phyloP scores from a whole-genome alignment of 2,329 filamentous ascomycete species.

The Chaetoscypha palmicola region DNA sequence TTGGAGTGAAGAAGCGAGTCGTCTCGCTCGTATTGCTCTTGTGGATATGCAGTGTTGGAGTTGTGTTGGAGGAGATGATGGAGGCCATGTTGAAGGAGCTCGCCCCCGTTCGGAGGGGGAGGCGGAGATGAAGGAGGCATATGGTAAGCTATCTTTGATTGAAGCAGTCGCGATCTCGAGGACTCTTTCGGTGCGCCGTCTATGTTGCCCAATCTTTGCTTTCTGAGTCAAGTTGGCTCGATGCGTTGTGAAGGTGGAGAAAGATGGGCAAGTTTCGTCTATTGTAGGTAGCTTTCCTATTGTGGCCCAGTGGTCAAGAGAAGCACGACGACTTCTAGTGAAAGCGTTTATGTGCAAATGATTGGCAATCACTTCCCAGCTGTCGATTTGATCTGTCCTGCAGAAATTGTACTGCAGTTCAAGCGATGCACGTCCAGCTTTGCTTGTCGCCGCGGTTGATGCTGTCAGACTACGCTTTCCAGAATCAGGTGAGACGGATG shows the following conservation, averaged over 20 bases:
- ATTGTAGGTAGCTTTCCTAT: slow-evolving; percentile 3
- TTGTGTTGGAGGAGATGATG: slow-evolving; percentile 41
- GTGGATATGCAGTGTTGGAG: slow-evolving; percentile 27
- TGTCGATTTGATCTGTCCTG: background rate
- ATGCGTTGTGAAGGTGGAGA: background rate
- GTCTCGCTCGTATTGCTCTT: slow-evolving; percentile 23
- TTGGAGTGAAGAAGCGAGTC: slow-evolving; percentile 23
- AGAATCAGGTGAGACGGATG: background rate
- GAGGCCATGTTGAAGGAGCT: slow-evolving; percentile 36
- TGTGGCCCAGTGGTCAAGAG: no score
- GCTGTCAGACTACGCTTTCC: no score
- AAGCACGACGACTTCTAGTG: no score
- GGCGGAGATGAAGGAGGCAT: slow-evolving; percentile 32
- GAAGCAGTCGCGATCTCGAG: no score
- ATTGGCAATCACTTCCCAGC: no score
- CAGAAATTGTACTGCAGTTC: slow-evolving; percentile 6
- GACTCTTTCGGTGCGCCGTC: background rate
- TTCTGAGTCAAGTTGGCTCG: background rate
- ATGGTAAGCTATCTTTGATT: no score
- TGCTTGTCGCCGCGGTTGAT: background rate
- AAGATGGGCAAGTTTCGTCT: background rate
- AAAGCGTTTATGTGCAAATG: no score
- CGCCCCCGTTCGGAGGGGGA: slow-evolving; percentile 37
- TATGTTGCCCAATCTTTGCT: slow-evolving; percentile 2
- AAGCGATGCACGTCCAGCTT: no score